Evolutionary conservation across 257 asterid species (phyloP).

Genomic region (Ocimum tenuiflorum): DNA sequence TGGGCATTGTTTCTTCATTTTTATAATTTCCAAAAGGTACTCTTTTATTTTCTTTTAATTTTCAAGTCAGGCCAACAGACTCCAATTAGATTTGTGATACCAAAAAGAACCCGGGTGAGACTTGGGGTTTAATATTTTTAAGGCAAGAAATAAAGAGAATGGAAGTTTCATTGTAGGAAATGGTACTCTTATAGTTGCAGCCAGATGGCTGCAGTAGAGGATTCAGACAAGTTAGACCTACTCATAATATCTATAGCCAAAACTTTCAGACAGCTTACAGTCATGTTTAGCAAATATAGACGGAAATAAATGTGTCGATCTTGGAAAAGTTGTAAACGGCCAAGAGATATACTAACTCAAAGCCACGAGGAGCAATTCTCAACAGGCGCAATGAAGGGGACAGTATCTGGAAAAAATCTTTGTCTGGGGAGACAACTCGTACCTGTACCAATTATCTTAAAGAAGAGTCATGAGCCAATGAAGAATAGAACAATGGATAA

Average conservation of each 20-base stretch:
- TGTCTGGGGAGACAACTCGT: constrained; percentile 97
- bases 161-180: not conserved
- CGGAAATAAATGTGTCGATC: constrained; percentile 13
- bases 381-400: constrained; percentile 94
- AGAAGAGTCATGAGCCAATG: constrained; percentile 14
- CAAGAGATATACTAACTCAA: constrained; percentile 54
- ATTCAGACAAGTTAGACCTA: not conserved
- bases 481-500: constrained; percentile 2
- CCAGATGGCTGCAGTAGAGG: constrained; percentile 1
- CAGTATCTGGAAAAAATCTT: constrained; percentile 89
- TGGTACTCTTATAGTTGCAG: not conserved
- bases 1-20: too few species aligned
- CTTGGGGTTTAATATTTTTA: not conserved
- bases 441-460: constrained; percentile 51
- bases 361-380: constrained; percentile 97
- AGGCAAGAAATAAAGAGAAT: not conserved
- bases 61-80: too few species aligned
- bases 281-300: constrained; percentile 8
- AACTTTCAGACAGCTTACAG: not conserved
- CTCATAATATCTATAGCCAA: not conserved
- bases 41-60: too few species aligned
- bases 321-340: constrained; percentile 11
- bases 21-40: too few species aligned
- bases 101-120: too few species aligned
- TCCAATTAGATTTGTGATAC: too few species aligned